Evolutionary conservation across 83 land plant genomes (phyloP), one percentile per base, ranked within the genome.

Genomic region (Isoetes engelmannii): DNA sequence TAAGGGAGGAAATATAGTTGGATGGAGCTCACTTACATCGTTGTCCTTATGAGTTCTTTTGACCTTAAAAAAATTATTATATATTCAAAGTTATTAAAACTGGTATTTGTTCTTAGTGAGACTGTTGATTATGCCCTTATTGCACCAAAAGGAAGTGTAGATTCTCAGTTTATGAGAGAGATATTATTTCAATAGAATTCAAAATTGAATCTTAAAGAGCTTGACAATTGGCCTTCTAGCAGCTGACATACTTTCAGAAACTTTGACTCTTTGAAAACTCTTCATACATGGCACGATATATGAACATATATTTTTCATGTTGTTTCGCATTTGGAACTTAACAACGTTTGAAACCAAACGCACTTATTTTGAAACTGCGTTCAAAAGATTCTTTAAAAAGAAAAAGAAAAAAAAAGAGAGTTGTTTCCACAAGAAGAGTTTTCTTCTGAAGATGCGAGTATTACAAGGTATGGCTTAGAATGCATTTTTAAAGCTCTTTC

Each of bases 151-250:
- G 92, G 92, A 5, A 49, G 73, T 45, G 72, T 77, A 79, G 94
- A 89, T n/a, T 50, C 66, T 87, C 69, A 84, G 84, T 73, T 21
- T 83, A 45, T 87, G 92, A 91, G 94, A 89, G 47, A 59, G 94
- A 46, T 81, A 77, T 70, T 87, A 75, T 62, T 71, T 89, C 47
- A 75, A 75, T 12, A 91, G 91, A 7, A 71, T 89, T 0, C 62
- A 77, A 57, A 48, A 48, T 46, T 89, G 77, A 60, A 49, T 5
- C 78, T 87, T 6, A 61, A 74, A 13, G 86, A 87, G 72, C 85
- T 89, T 8, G 86, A 87, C 61, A 87, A 89, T 71, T 87, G 90
- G 91, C 94, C 84, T 87, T 4, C 94, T 91, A 2, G 88, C 88
- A 4, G 82, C 77, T 18, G 97, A 84, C 9, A 69, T 92, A 74